phyloP scores from a whole-genome alignment of 495 filamentous ascomycete genomes.

The Penicilliopsis zonata region DNA sequence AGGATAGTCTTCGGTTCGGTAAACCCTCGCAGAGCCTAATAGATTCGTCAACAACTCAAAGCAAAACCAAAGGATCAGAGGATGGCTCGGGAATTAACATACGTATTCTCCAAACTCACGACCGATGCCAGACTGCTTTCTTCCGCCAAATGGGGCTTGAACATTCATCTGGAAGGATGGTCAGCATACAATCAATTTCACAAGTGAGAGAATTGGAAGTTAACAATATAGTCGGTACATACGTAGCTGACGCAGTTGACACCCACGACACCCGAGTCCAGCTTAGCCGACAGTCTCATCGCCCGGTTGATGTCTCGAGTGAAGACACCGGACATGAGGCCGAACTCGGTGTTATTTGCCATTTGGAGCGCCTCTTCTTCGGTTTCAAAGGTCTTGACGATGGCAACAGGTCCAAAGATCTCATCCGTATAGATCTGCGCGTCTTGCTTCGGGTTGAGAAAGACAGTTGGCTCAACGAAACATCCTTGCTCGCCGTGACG shows the following conservation, averaged over 20 bases:
- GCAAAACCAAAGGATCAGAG: no score
- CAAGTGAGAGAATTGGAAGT: no score
- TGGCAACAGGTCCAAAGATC: slow-evolving; percentile 37
- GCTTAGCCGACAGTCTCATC: slow-evolving; percentile 30
- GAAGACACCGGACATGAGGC: slow-evolving; percentile 34
- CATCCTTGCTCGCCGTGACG: slow-evolving; percentile 18
- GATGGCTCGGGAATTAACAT: no score
- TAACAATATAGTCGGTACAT: no score
- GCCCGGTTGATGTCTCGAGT: slow-evolving; percentile 39
- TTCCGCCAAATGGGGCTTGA: slow-evolving; percentile 38
- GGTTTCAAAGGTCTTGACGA: slow-evolving; percentile 25
- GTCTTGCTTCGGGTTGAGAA: slow-evolving; percentile 21
- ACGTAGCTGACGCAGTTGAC: slow-evolving; percentile 41
- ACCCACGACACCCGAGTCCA: slow-evolving; percentile 41
- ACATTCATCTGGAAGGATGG: slow-evolving; percentile 19
- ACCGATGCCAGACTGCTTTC: slow-evolving; percentile 37
- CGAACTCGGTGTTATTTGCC: slow-evolving; percentile 31
- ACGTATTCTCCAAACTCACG: no score
- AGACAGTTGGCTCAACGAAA: slow-evolving; percentile 35
- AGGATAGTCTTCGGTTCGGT: no score
- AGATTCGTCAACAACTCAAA: no score
- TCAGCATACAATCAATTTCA: no score
- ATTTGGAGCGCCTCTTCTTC: slow-evolving; percentile 26
- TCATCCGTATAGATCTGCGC: slow-evolving; percentile 29
- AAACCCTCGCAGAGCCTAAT: no score